A percentile compares a stretch with the other conserved stretches of the same genome.
Evolutionary conservation across 2,329 filamentous ascomycete genomes (phyloP).

Genomic region (Colletotrichum coccodes): DNA sequence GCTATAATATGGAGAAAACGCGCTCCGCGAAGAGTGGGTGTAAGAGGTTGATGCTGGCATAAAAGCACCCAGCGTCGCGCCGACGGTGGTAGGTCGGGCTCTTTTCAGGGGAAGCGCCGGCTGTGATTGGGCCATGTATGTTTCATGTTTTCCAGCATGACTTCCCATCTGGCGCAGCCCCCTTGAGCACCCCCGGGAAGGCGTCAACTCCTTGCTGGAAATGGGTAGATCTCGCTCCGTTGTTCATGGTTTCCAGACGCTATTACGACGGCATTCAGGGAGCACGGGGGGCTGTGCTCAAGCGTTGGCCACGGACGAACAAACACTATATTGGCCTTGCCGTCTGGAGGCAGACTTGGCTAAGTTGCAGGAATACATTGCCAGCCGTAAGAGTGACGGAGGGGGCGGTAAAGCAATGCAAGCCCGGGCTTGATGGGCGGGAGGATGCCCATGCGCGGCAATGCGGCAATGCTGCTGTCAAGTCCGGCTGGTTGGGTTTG

Average conservation of each 20-base stretch:
- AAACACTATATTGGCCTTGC: background rate
- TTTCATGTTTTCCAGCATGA: conserved; percentile 32
- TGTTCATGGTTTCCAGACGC: background rate
- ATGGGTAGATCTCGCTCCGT: background rate
- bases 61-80: conserved; percentile 11
- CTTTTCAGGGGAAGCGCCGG: conserved; percentile 12
- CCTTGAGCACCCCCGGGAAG: background rate
- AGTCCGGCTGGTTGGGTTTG: background rate
- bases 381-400: background rate
- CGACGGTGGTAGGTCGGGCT: conserved; percentile 4
- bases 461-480: background rate
- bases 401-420: background rate
- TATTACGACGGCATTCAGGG: background rate
- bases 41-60: conserved; percentile 18
- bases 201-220: background rate
- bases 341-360: background rate
- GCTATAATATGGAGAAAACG: background rate
- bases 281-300: background rate
- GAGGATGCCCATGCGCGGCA: conserved; percentile 6
- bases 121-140: conserved; percentile 25
- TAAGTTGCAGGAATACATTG: background rate
- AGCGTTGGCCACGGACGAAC: background rate
- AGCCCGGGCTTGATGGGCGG: background rate
- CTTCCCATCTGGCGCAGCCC: background rate
- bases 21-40: background rate